These are phyloP conservation scores for Eucalyptus cloeziana DNA, from an alignment of 345 rosid species.

Conservation along the genomic window DNA sequence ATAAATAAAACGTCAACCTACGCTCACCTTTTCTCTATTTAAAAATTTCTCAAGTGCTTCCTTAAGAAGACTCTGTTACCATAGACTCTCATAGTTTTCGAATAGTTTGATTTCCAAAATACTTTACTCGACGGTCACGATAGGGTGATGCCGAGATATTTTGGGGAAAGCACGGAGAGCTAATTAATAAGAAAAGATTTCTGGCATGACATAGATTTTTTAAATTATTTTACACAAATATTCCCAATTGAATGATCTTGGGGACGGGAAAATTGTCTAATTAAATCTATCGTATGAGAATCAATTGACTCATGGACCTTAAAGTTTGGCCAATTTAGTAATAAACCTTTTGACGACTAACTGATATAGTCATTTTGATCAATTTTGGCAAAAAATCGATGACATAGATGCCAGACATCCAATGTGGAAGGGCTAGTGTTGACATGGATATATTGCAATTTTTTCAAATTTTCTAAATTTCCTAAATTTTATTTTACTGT, in stretches of 20 bases:
- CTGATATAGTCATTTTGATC: fast-evolving
- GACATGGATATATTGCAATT: not conserved
- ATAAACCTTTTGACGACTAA: not conserved
- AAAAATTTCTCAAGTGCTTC: not conserved
- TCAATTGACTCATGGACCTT: not conserved
- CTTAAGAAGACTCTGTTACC: not conserved
- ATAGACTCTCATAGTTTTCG: not conserved
- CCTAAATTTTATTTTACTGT: fast-evolving
- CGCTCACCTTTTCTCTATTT: not conserved
- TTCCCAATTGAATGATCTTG: not conserved
- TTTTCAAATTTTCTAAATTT: not conserved
- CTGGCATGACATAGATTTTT: not conserved
- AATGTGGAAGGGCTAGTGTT: fast-evolving
- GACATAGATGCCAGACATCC: fast-evolving
- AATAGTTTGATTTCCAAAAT: not conserved
- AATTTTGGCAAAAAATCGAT: not conserved
- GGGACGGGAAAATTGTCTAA: not conserved
- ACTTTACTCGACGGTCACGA: not conserved
- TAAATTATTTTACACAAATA: not conserved
- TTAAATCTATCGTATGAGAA: not conserved
- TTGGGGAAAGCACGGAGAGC: not conserved
- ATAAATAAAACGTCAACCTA: not conserved
- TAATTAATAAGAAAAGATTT: not conserved
- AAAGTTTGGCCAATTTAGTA: not conserved
- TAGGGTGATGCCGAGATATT: not conserved